phyloP scores from a whole-genome alignment of 371 early-diverging fungal genomes.

The Cokeromyces recurvatus region DNA sequence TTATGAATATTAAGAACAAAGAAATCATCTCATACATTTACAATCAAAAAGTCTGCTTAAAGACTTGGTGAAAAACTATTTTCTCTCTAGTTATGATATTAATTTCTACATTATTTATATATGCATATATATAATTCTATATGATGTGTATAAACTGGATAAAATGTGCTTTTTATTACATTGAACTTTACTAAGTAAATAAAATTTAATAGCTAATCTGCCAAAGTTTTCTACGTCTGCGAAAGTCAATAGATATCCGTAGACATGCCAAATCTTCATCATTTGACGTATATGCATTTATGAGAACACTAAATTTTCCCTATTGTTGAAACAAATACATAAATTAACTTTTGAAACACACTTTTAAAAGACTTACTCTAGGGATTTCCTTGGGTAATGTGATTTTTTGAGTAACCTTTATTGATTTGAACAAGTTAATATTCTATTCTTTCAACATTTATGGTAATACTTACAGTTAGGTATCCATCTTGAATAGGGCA shows the following conservation, averaged over 20 bases:
- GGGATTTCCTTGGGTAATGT: slow-evolving; percentile 22
- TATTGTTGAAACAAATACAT: background rate
- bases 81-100: no score
- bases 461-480: slow-evolving; percentile 2
- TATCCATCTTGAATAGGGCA: slow-evolving; percentile 15
- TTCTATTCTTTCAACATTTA: background rate
- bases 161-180: no score
- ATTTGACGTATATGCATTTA: slow-evolving; percentile 3
- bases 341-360: slow-evolving; percentile 2
- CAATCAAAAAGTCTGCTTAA: no score
- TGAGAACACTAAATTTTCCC: slow-evolving; percentile 5
- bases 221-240: background rate
- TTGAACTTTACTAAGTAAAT: no score
- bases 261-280: slow-evolving; percentile 3
- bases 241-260: slow-evolving; percentile 3
- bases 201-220: no score
- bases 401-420: slow-evolving; percentile 16
- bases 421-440: background rate
- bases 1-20: no score
- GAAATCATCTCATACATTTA: no score
- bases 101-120: no score
- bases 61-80: no score
- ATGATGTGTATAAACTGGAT: no score
- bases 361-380: slow-evolving; percentile 7
- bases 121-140: no score